phyloP scores from a whole-genome alignment of 176 grass and related monocot genomes.

The Triticum turgidum region DNA sequence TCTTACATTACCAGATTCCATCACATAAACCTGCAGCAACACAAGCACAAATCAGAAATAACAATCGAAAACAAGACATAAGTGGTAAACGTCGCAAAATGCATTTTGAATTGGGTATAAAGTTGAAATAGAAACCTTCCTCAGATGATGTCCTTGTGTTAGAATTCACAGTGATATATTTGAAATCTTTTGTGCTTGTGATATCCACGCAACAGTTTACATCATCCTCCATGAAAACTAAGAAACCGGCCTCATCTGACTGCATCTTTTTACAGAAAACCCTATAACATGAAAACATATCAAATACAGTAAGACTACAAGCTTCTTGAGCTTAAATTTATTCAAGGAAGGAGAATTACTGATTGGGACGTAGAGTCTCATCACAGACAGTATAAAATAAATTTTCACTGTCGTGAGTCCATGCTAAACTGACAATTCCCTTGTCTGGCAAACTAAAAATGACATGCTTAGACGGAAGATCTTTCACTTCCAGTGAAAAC shows the following conservation, averaged over 20 bases:
- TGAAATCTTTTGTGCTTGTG: slow-evolving; percentile 94
- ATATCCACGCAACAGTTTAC: slow-evolving; percentile 79
- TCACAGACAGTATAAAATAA: slow-evolving; percentile 85
- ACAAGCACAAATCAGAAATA: slow-evolving; percentile 44
- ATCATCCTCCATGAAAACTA: slow-evolving; percentile 80
- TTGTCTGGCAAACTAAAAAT: slow-evolving; percentile 54
- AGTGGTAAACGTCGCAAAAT: slow-evolving; percentile 9
- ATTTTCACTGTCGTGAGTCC: slow-evolving; percentile 56
- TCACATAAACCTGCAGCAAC: slow-evolving; percentile 77
- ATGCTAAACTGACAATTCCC: slow-evolving; percentile 86
- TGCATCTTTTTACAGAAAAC: slow-evolving; percentile 70
- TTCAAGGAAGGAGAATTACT: slow-evolving; percentile 48
- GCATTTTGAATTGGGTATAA: not conserved
- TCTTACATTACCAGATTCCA: slow-evolving; percentile 63
- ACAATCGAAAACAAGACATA: not conserved
- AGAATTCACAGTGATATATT: slow-evolving; percentile 87
- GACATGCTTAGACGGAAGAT: slow-evolving; percentile 52
- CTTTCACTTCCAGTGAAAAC: slow-evolving; percentile 79
- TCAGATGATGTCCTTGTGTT: slow-evolving; percentile 94
- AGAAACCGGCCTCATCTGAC: slow-evolving; percentile 44
- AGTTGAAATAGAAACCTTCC: slow-evolving; percentile 70
- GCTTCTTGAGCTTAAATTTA: not conserved
- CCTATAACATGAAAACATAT: slow-evolving; percentile 47
- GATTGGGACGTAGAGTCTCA: slow-evolving; percentile 75
- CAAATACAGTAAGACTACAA: slow-evolving; percentile 8